These are phyloP conservation scores for Agaricus blazei DNA, from an alignment of 768 basidiomycete genomes.

Conservation along the genomic window DNA sequence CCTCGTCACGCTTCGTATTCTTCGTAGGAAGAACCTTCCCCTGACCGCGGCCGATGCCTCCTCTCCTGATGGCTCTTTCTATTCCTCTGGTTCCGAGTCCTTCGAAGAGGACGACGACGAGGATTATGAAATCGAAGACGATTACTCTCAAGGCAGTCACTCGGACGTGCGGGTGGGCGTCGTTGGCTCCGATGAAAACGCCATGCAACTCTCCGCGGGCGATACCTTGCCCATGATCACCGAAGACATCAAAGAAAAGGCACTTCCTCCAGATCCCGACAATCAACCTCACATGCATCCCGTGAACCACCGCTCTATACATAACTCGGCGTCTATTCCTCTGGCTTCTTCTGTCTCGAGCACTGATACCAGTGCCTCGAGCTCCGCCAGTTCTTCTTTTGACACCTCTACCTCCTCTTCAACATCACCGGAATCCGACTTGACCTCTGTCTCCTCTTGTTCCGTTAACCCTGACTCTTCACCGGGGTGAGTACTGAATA, in stretches of 20 bases:
- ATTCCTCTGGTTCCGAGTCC: conserved; percentile 16
- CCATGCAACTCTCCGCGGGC: conserved; percentile 3
- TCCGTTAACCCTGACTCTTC: conserved; percentile 1
- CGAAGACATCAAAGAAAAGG: conserved; percentile 16
- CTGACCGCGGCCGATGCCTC: conserved; percentile 11
- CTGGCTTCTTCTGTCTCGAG: conserved; percentile 10
- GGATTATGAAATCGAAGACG: conserved; percentile 16
- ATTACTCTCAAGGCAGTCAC: conserved; percentile 14
- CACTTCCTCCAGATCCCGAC: conserved; percentile 21
- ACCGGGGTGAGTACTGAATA: conserved; percentile 7
- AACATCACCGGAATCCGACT: conserved; percentile 1
- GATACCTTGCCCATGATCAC: conserved; percentile 5
- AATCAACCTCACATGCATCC: conserved; percentile 52
- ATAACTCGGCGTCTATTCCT: conserved; percentile 8
- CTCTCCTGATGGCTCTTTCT: conserved; percentile 12
- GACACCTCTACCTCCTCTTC: conserved; percentile 3
- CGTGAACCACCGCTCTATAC: conserved; percentile 28
- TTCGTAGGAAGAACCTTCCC: conserved; percentile 23
- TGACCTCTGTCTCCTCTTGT: conserved; percentile 1
- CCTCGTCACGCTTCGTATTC: conserved; percentile 27
- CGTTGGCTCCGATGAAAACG: conserved; percentile 9
- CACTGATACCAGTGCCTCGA: background rate
- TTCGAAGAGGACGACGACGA: conserved; percentile 23
- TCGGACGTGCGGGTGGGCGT: conserved; percentile 1
- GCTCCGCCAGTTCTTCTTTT: conserved; percentile 12